These are phyloP conservation scores for Pontederia crassipes DNA, from an alignment of 176 grass and related monocot species.

Conservation along the genomic window DNA sequence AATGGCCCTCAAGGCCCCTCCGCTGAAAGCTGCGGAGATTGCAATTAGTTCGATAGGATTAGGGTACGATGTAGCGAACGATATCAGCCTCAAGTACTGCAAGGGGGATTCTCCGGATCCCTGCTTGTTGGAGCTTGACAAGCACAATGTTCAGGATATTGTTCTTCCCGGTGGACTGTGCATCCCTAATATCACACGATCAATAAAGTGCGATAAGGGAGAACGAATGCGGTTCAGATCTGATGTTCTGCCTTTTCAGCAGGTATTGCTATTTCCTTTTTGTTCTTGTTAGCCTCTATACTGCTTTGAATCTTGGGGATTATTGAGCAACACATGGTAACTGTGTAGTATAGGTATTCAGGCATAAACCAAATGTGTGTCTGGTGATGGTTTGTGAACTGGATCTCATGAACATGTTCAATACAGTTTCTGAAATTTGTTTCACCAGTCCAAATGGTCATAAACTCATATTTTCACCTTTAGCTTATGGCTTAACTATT, in stretches of 20 bases:
- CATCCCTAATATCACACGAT: slow-evolving; percentile 43
- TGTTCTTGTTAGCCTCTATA: not conserved
- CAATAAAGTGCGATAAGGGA: slow-evolving; percentile 88
- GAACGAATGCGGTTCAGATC: slow-evolving; percentile 71
- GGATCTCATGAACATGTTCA: too few relatives aligned
- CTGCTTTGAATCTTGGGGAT: not conserved
- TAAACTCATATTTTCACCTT: too few relatives aligned
- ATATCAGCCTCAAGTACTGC: slow-evolving; percentile 81
- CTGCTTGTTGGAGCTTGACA: slow-evolving; percentile 64
- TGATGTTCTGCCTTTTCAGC: slow-evolving; percentile 83
- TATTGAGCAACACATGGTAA: not conserved
- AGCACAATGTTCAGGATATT: slow-evolving; percentile 40
- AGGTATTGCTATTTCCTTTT: slow-evolving; percentile 33
- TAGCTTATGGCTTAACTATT: too few relatives aligned
- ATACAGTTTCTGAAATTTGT: too few relatives aligned
- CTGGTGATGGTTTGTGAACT: too few relatives aligned
- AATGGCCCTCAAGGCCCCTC: slow-evolving; percentile 51
- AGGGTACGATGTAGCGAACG: slow-evolving; percentile 66
- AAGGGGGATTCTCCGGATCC: slow-evolving; percentile 39
- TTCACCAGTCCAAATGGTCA: too few relatives aligned
- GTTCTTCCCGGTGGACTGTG: slow-evolving; percentile 55
- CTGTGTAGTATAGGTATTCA: too few relatives aligned
- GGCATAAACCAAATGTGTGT: too few relatives aligned
- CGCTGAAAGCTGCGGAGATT: slow-evolving; percentile 30
- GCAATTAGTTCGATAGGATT: slow-evolving; percentile 66